phyloP scores from a whole-genome alignment of 768 basidiomycete species.

The Boletus edulis region DNA sequence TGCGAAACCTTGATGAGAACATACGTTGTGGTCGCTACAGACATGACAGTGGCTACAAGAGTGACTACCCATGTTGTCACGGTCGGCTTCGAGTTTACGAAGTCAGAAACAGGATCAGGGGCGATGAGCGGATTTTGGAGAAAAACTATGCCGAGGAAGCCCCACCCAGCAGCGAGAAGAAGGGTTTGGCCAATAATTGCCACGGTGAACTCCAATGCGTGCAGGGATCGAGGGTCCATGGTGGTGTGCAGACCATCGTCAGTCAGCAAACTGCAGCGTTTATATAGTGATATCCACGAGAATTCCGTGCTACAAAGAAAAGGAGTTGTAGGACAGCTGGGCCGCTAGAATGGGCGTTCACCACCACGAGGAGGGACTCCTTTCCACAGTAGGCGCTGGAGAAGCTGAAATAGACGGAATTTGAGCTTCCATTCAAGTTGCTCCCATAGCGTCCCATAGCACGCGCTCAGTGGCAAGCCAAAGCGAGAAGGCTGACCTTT shows the following conservation, averaged over 20 bases:
- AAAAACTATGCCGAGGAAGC: background rate
- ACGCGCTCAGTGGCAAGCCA: no score
- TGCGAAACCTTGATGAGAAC: background rate
- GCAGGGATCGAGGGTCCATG: background rate
- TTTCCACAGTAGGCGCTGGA: no score
- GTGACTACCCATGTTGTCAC: background rate
- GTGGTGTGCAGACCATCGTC: no score
- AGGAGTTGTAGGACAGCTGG: no score
- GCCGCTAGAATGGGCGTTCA: background rate
- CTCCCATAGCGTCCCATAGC: no score
- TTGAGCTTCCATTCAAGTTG: no score
- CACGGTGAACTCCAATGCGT: background rate
- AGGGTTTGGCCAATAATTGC: background rate
- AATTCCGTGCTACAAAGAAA: background rate
- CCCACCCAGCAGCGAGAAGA: slow-evolving; percentile 1
- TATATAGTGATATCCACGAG: background rate
- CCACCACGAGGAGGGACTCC: background rate
- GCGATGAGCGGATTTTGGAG: background rate
- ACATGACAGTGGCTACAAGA: background rate
- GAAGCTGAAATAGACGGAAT: no score
- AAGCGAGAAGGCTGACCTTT: no score
- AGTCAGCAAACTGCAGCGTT: background rate
- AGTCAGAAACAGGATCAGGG: background rate
- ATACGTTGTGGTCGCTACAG: background rate
- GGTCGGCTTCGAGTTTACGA: background rate